Base-by-base conservation (phyloP, 768 basidiomycete genomes). In the Omphalotus guepiniiformis region DNA sequence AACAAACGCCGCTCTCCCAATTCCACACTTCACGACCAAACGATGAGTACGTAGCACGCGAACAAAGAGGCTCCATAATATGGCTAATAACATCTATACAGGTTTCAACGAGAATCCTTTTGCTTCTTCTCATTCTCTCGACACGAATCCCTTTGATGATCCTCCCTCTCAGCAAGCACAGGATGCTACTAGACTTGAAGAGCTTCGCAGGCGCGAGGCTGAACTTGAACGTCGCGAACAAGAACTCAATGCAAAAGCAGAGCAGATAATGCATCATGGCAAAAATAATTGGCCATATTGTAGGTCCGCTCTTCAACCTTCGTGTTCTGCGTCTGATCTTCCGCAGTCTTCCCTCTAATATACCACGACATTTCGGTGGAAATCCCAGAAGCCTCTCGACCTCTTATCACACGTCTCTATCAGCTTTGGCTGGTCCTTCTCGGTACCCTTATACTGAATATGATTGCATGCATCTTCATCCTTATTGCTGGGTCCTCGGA, bases 221-320 rank as follows among this genome's bases (percentile, higher is more conserved):
- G 93, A 94, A 54, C 74, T 98, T 25, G 82, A 83, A 59, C 72
- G 82, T 52, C 74, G 93, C 55, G 92, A 94, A 60, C 68, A 75
- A 38, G 89, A 92, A 55, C 73, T 92, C 50, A 75, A 69, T 53
- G 71, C 78, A 55, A 84, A 80, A 60, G 74, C 83, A 18, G 83
- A 89, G 39, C 71, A 83, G 55, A 76, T 91, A 43, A 72, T 84
- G 55, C 76, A 65, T 41, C 82, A 88, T 59, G 92, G 91, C 29
- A 80, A 82, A 54, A 94, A 89, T 63, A 99, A 99, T 67, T 99
- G 89, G 84, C 95, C 95, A 27, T 82, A 82, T 12, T 94, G 93
- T 88, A 56, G 61, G 88, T 72, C 12, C 52, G 51, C 25, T 48
- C 41, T 49, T 48, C 9, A 42, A 39, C 38, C 39, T 42, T 49